Conservation (phyloP, 73 alveolate species). For the Tetrahymena elliotti region DNA sequence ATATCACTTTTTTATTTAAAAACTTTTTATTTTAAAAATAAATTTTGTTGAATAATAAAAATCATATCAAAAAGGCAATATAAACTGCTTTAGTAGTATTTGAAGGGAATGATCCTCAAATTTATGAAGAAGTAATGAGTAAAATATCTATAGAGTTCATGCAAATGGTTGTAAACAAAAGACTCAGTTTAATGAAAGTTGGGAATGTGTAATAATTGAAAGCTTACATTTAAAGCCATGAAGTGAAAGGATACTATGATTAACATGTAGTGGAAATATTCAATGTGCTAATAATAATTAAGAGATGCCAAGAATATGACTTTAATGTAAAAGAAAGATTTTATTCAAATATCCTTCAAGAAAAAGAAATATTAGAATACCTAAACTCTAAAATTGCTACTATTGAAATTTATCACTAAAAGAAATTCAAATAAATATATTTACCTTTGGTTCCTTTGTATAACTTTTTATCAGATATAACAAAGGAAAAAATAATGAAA, state of each 20-base stretch:
- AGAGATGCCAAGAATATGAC: background rate
- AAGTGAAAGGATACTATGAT: background rate
- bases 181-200: background rate
- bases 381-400: background rate
- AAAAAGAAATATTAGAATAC: background rate
- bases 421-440: background rate
- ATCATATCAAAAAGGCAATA: background rate
- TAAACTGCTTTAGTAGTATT: background rate
- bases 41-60: no score
- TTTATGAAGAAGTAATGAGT: background rate
- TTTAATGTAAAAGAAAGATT: background rate
- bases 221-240: background rate
- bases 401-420: background rate
- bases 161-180: background rate
- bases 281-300: background rate
- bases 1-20: no score
- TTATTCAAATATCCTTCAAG: background rate
- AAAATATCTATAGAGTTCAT: background rate
- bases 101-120: background rate
- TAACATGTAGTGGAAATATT: background rate
- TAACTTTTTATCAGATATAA: conserved; percentile 12
- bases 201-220: background rate
- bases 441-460: conserved; percentile 23
- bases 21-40: no score
- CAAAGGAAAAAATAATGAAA: conserved; percentile 22